Evolutionary conservation across 371 early-diverging fungal species (phyloP), one percentile per base, ranked within the genome.

Genomic region (Mortierella sp.): DNA sequence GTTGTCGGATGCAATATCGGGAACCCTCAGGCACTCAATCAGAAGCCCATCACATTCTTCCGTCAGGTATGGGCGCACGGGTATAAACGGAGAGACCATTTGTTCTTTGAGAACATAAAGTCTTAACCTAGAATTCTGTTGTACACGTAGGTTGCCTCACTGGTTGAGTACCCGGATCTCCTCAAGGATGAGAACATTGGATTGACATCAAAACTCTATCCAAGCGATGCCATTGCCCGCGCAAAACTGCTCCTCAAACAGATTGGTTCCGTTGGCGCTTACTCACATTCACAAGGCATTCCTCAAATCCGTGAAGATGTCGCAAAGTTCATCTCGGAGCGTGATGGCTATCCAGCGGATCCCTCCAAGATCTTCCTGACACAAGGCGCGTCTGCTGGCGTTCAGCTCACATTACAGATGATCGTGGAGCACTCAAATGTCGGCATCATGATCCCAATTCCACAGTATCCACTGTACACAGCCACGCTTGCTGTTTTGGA

Each of bases 391-490:
- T 93, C 91, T 5, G 88, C 92, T 37, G 98, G 94, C 49, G 96
- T 98, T 12, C 96, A 98, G 79, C 82, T 86, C 5, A 86, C 95
- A 29, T 81, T 98, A 34, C 93, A 95, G 66, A 74, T 94, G 57
- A 74, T 98, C 40, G 92, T 95, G 4, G 76, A 92, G 47, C 79
- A 92, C 72, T 59, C 80, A 31, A 85, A 91, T 37, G 93, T 95
- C 19, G 98, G 98, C 31, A 86, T 97, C 70, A 92, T 98, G 95
- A 96, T 98, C 63, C 99, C 99, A 19, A 96, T 97, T 55, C 99
- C 99, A 19, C 99, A 98, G 77, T 98, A 98, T 68, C 99, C 99
- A 19, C 89, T 98, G 28, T 98, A 98, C 82, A 93, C 96, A n/a
- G 99, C 98, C n/a, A 90, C 94, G 0, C 84, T 98, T 29, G 83